Evolutionary conservation across 345 rosid species (phyloP), one percentile per base, ranked within the genome.

Genomic region (Luvunga scandens): DNA sequence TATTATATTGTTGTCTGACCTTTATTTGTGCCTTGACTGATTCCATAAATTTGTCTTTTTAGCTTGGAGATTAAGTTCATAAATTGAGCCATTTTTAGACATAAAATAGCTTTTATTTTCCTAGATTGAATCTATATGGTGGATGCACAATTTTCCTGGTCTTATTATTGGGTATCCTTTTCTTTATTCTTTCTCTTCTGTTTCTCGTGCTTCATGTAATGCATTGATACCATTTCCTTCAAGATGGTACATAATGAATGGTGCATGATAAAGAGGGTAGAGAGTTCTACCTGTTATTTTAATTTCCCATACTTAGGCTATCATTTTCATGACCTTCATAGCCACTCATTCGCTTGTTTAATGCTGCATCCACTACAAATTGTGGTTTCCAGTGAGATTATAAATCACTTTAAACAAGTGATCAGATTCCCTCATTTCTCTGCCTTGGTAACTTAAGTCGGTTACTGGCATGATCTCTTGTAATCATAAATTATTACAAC

Each of bases 21-120:
- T 75, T 85, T 78, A 22, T 22, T 50, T 57, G 50, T 72, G 30
- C 73, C 72, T 61, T 66, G 69, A 65, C 53, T 55, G 36, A 39
- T 62, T 75, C 59, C 71, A 73, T 33, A 77, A 50, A 45, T 69
- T 60, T 68, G 66, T 78, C 74, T 65, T 50, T 18, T 60, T n/a
- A 57, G 25, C 42, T 59, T 0, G 50, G 34, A 55, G 71, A 21
- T 42, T 21, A 16, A 57, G 42, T 59, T 22, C 10, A 12, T 25
- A 59, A 42, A 69, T 60, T 39, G 9, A 68, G 22, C n/a, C 14
- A 13, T 21, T 59, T 77, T 25, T 10, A 30, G 39, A 6, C n/a
- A 2, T 39, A 19, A 27, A 57, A 9, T 67, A 34, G 50, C 18
- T 59, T 39, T 62, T 36, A 21, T 21, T 9, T 60, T 62, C 27